Evolutionary conservation across 495 filamentous ascomycete genomes (phyloP).

Genomic region (Hypoxylon subgilvum): DNA sequence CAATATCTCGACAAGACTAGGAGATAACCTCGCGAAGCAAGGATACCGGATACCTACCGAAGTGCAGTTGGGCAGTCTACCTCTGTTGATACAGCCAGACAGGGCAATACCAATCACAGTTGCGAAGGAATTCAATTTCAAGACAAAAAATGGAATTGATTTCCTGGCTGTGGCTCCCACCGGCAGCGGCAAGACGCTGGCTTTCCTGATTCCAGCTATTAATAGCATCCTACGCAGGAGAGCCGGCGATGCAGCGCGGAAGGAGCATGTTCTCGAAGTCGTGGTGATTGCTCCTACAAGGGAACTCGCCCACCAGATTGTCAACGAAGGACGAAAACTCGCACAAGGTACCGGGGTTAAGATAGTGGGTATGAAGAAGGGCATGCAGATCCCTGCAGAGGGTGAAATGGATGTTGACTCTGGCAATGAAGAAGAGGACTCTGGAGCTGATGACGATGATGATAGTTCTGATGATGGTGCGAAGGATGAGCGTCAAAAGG

Average conservation of each 20-base stretch:
- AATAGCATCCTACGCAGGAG: constrained; percentile 68
- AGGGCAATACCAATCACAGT: constrained; percentile 46
- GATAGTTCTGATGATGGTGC: constrained; percentile 49
- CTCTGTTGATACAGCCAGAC: constrained; percentile 68
- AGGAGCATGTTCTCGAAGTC: constrained; percentile 63
- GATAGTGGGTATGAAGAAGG: constrained; percentile 82
- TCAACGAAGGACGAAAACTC: constrained; percentile 87
- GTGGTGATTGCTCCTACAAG: constrained; percentile 89
- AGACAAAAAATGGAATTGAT: constrained; percentile 57
- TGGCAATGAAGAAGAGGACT: constrained; percentile 34
- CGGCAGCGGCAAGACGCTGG: constrained; percentile 95
- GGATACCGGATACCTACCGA: constrained; percentile 88
- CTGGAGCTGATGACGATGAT: constrained; percentile 51
- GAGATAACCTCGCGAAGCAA: constrained; percentile 79
- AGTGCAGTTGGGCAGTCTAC: constrained; percentile 86
- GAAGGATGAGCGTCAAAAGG: constrained; percentile 44
- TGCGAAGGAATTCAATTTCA: constrained; percentile 38
- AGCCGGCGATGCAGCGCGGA: constrained; percentile 44
- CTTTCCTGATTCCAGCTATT: constrained; percentile 86
- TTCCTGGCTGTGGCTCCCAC: constrained; percentile 90
- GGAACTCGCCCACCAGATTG: constrained; percentile 89
- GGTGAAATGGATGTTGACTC: constrained; percentile 44
- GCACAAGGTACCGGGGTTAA: constrained; percentile 77
- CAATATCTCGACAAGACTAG: constrained; percentile 70
- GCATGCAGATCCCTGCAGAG: constrained; percentile 69